Evolutionary conservation across 345 rosid species (phyloP), one percentile per base, ranked within the genome.

Genomic region (Citrus trifoliata): DNA sequence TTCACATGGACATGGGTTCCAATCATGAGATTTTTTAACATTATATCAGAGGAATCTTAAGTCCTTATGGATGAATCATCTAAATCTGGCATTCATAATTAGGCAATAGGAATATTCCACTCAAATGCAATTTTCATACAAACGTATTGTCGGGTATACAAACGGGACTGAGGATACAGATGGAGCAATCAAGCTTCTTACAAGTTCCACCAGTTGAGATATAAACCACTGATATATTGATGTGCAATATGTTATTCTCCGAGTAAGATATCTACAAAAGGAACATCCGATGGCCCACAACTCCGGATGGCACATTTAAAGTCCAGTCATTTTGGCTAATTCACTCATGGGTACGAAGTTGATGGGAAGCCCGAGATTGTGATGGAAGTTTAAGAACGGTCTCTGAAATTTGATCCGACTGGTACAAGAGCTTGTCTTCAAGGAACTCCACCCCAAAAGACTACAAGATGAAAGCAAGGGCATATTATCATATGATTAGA

Each of bases 111-210:
- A 25, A 27, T 61, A 27, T 5, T 27, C 19, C 30, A 10, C 66
- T 16, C 35, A 25, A 25, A 61, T 59, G 30, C 37, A 13, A 63
- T 63, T 28, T 28, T 63, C 38, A 28, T 6, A 7, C 68, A 64
- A 64, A 32, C 3, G 2, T 18, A 6, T 64, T 18, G 18, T 32
- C 0, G 21, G 32, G 40, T 32, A 65, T 19, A 65, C 42, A 33
- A 65, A 65, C 22, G 42, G 42, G 56, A 51, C 8, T 7, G 69
- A 18, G 24, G 69, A 19, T 65, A 33, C 24, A 35, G 1, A 65
- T 18, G 46, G 42, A 65, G 21, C 69, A 65, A 37, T 18, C 80
- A 33, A 76, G 61, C 66, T 76, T 71, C 42, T 71, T 55, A 55
- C 76, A 63, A 9, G 65, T 64, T 32, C 69, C 37, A 30, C 68